phyloP scores from a whole-genome alignment of 2,329 filamentous ascomycete genomes.

The Fusarium sp. region DNA sequence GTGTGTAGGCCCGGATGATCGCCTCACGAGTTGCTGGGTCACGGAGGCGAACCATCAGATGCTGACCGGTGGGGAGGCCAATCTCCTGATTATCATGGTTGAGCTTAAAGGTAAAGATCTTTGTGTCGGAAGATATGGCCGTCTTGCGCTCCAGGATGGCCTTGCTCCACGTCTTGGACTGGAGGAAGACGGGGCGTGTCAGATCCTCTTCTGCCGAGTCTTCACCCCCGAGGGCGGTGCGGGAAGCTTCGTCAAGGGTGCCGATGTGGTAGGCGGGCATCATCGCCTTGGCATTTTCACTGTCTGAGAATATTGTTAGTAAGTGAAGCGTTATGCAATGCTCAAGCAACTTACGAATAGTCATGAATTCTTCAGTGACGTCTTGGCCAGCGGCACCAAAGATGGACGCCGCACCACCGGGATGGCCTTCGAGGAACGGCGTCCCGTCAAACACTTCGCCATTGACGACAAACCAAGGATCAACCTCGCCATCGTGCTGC shows the following conservation, averaged over 20 bases:
- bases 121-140: constrained; percentile 80
- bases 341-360: constrained; percentile 76
- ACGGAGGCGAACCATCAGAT: constrained; percentile 84
- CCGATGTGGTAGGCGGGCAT: constrained; percentile 89
- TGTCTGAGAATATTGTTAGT: constrained; percentile 68
- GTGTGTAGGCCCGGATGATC: constrained; percentile 89
- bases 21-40: constrained; percentile 77
- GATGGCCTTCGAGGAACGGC: constrained; percentile 82
- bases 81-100: constrained; percentile 76
- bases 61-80: constrained; percentile 86
- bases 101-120: constrained; percentile 84
- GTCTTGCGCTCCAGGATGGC: constrained; percentile 76
- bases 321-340: not conserved
- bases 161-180: constrained; percentile 79
- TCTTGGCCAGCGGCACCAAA: constrained; percentile 84
- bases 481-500: constrained; percentile 71
- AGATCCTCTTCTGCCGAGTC: constrained; percentile 50
- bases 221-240: constrained; percentile 63
- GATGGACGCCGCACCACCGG: constrained; percentile 88
- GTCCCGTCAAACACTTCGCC: constrained; percentile 92
- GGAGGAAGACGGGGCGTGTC: constrained; percentile 74
- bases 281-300: constrained; percentile 92
- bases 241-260: constrained; percentile 72
- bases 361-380: constrained; percentile 88
- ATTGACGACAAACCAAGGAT: constrained; percentile 89